Evolutionary conservation across 352 stramenopile species (phyloP), one percentile per base, ranked within the genome.

Genomic region (Salisapilia sapeloensis): DNA sequence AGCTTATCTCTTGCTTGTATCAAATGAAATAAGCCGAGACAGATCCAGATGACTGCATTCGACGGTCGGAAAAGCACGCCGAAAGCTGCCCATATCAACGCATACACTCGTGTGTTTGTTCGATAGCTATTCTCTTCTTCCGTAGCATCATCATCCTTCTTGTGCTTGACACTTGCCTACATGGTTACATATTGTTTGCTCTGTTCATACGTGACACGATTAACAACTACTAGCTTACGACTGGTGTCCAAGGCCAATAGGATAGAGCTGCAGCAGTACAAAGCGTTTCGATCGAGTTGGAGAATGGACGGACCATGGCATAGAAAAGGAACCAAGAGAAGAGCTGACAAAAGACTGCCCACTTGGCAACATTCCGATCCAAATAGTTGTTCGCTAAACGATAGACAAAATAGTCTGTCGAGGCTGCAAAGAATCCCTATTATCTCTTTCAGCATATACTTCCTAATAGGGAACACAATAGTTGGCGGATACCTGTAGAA

Each of bases 301-400:
- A 92, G 38, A 76, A 92, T 20, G 77, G 77, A 8, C 77, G 66
- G 23, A 90, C 72, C 53, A 84, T 76, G 10, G 65, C 62, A 50
- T 84, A 92, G 37, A 85, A 89, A 26, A 60, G 64, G 31, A 92
- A 92, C 74, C 74, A 92, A 23, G 67, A 89, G 18, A 69, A 64
- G 12, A 90, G 24, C 7, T 78, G 62, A 38, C 67, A 86, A 18
- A 89, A 41, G 10, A 92, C 38, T 16, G 71, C 47, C 64, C 67
- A 86, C 20, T 72, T 69, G 40, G 75, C 71, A 11, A 56, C 36
- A 24, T 53, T 62, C 16, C 41, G 56, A 35, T 80, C 67, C 30
- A 87, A 81, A 28, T 87, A 85, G 17, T 37, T 45, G 16, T 46
- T 32, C 12, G 64, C 56, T 38, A 84, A 42, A 26, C 74, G 72